phyloP scores from a whole-genome alignment of 306 rosid species.

The Lathyrus oleraceus region DNA sequence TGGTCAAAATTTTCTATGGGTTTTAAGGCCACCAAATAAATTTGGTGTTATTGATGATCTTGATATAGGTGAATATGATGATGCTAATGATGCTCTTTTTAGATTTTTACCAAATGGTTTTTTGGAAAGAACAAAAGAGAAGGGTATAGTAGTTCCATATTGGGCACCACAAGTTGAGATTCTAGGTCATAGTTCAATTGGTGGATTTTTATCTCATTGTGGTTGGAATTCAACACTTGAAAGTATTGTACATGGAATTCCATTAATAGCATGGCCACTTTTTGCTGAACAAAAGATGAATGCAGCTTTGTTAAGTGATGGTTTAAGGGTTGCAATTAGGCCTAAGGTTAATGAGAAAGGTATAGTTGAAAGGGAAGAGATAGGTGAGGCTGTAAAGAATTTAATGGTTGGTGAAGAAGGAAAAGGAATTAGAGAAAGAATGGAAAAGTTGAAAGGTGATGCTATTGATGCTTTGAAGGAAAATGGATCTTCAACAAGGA shows the following conservation, averaged over 20 bases:
- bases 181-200: constrained; percentile 32
- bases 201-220: constrained; percentile 39
- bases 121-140: constrained; percentile 30
- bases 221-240: constrained; percentile 50
- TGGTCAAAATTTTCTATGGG: constrained; percentile 37
- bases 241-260: constrained; percentile 35
- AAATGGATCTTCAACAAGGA: constrained; percentile 42
- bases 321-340: constrained; percentile 41
- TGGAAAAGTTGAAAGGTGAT: constrained; percentile 29
- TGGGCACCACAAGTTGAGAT: constrained; percentile 42
- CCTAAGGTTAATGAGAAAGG: constrained; percentile 35
- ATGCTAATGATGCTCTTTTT: constrained; percentile 18
- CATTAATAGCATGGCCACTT: constrained; percentile 44
- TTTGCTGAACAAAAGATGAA: constrained; percentile 44
- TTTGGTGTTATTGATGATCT: constrained; percentile 13
- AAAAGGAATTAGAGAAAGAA: constrained; percentile 1
- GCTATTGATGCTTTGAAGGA: constrained; percentile 30
- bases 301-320: constrained; percentile 32
- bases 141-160: constrained; percentile 43
- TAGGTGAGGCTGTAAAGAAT: constrained; percentile 20
- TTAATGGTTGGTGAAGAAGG: constrained; percentile 46
- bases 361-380: constrained; percentile 39
- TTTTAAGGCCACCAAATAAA: constrained; percentile 37
- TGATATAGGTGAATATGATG: background rate
- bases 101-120: constrained; percentile 39